phyloP scores from a whole-genome alignment of 2,329 filamentous ascomycete species.

The Penicillium sp. region DNA sequence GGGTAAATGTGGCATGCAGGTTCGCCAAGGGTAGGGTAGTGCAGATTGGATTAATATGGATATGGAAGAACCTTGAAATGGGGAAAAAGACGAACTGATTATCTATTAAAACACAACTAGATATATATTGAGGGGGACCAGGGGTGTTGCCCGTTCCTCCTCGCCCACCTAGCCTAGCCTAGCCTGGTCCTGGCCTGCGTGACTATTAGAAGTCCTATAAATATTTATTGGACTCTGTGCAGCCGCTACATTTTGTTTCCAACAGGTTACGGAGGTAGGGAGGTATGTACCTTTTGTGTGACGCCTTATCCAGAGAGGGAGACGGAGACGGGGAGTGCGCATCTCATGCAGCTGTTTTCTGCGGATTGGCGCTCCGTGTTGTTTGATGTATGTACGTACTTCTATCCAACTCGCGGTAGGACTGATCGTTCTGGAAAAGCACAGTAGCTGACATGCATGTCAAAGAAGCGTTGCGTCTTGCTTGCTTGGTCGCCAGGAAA shows the following conservation, averaged over 20 bases:
- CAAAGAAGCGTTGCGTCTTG: not conserved
- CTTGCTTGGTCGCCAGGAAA: not conserved
- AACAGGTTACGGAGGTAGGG: not conserved
- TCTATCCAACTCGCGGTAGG: not conserved
- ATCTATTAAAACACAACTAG: not conserved
- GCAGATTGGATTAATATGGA: not conserved
- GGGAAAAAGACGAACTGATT: not conserved
- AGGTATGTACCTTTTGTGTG: constrained; percentile 1
- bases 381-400: not conserved
- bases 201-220: not conserved
- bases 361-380: not conserved
- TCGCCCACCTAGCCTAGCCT: too few relatives aligned
- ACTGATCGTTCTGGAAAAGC: not conserved
- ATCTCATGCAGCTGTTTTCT: not conserved
- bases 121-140: too few relatives aligned
- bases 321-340: not conserved
- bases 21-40: constrained; percentile 9
- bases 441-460: not conserved
- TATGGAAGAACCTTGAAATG: not conserved
- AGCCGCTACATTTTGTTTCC: not conserved
- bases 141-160: too few relatives aligned
- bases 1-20: constrained; percentile 7
- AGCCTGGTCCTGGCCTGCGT: not conserved
- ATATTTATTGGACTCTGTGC: not conserved
- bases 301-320: not conserved